phyloP scores from a whole-genome alignment of 2,329 filamentous ascomycete genomes.

The Penicillium polonicum region DNA sequence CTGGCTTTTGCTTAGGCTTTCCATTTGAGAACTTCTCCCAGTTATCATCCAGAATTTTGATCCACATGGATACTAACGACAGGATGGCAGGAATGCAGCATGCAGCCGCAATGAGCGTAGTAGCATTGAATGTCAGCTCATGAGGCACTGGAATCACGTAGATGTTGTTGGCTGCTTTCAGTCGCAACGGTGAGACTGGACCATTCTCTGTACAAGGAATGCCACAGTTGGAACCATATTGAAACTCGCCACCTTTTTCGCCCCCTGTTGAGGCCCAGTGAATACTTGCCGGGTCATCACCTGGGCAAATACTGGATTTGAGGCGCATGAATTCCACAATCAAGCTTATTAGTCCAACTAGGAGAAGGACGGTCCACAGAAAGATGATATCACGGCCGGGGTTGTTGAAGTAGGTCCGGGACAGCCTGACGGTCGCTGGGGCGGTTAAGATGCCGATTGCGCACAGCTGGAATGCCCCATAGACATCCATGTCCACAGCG shows the following conservation, averaged over 20 bases:
- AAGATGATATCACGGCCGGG: conserved; percentile 66
- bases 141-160: conserved; percentile 61
- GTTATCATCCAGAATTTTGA: conserved; percentile 63
- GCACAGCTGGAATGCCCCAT: conserved; percentile 66
- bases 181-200: conserved; percentile 57
- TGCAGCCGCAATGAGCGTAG: conserved; percentile 61
- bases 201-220: conserved; percentile 11
- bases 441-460: conserved; percentile 65
- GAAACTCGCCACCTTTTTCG: conserved; percentile 1
- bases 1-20: conserved; percentile 23
- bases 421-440: conserved; percentile 61
- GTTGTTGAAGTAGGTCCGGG: conserved; percentile 63
- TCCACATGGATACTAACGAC: conserved; percentile 61
- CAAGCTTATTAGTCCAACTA: conserved; percentile 58
- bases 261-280: conserved; percentile 35
- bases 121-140: conserved; percentile 58
- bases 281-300: conserved; percentile 40
- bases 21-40: conserved; percentile 51
- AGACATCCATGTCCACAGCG: conserved; percentile 67
- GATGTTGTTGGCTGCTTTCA: conserved; percentile 58
- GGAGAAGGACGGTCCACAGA: conserved; percentile 61
- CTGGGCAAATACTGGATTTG: conserved; percentile 45
- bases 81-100: conserved; percentile 66
- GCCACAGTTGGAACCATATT: conserved; percentile 14
- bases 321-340: conserved; percentile 64